A percentile compares a stretch with the other conserved stretches of the same genome.
Conservation (phyloP, 1,284 basidiomycete genomes). For the Sparassis latifolia region DNA sequence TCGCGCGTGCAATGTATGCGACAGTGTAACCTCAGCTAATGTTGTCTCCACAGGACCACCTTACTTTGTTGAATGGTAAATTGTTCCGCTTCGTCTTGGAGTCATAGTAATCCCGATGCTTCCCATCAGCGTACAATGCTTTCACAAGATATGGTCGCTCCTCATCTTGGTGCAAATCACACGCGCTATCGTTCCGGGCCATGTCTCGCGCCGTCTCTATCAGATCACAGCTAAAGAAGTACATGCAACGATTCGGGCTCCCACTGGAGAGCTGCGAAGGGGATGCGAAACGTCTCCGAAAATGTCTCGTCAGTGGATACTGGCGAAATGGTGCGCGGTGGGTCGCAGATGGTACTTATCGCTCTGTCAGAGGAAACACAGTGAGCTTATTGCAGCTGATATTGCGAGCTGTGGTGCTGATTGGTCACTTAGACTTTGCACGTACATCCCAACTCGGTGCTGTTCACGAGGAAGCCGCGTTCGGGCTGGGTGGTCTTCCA, state of each 20-base stretch:
- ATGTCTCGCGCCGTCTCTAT: conserved; percentile 91
- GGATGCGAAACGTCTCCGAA: conserved; percentile 70
- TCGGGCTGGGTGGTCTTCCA: conserved; percentile 94
- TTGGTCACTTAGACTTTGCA: conserved; percentile 56
- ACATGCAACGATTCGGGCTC: conserved; percentile 82
- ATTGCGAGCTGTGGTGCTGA: not conserved
- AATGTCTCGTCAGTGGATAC: conserved; percentile 87
- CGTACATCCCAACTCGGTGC: conserved; percentile 90
- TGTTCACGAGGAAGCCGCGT: conserved; percentile 88
- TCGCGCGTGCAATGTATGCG: not conserved
- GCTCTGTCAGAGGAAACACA: conserved; percentile 75
- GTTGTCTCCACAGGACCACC: conserved; percentile 60
- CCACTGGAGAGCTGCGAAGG: conserved; percentile 79
- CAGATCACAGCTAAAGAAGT: conserved; percentile 87
- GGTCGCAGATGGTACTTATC: conserved; percentile 86
- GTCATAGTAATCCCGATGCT: conserved; percentile 1
- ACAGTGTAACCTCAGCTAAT: not conserved
- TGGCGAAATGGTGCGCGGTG: conserved; percentile 91
- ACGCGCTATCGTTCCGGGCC: conserved; percentile 87
- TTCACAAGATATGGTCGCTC: conserved; percentile 81
- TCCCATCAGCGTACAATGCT: conserved; percentile 75
- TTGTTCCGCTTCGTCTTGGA: not conserved
- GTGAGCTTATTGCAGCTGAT: conserved; percentile 36
- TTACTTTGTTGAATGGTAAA: conserved; percentile 85
- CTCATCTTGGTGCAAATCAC: conserved; percentile 87